phyloP scores from a whole-genome alignment of 1,139 yeast species.

The Debaryomyces singareniensis region DNA sequence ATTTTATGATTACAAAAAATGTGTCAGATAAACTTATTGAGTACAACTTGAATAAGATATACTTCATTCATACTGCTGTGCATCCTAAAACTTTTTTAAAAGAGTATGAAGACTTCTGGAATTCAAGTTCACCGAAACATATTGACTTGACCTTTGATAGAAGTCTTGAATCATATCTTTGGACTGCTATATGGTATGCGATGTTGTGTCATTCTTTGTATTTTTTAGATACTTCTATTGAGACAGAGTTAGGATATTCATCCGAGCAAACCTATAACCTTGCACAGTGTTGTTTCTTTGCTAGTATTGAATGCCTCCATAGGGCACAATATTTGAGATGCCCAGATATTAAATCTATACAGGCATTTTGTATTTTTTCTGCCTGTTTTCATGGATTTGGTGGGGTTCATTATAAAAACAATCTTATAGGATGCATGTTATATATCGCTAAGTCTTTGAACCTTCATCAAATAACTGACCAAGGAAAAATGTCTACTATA shows the following conservation, averaged over 20 bases:
- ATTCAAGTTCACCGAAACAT: constrained; percentile 3
- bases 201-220: constrained; percentile 23
- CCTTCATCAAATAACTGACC: constrained; percentile 13
- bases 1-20: neutral
- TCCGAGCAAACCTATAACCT: constrained; percentile 9
- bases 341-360: constrained; percentile 20
- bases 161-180: constrained; percentile 15
- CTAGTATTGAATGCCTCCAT: constrained; percentile 24
- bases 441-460: constrained; percentile 21
- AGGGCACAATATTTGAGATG: constrained; percentile 24
- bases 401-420: constrained; percentile 22
- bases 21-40: constrained; percentile 4
- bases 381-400: constrained; percentile 20
- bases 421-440: constrained; percentile 15
- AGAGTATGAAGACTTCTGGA: constrained; percentile 11
- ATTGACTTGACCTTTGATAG: constrained; percentile 6
- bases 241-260: constrained; percentile 6
- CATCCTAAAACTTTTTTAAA: constrained; percentile 8
- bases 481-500: constrained; percentile 6
- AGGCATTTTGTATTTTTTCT: constrained; percentile 20
- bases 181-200: constrained; percentile 25
- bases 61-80: constrained; percentile 10
- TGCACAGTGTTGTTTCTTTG: constrained; percentile 21
- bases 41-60: constrained; percentile 8
- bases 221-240: constrained; percentile 17